These are phyloP conservation scores for Sphaerostilbella broomeana DNA, from an alignment of 2,329 filamentous ascomycete genomes.

Conservation along the genomic window DNA sequence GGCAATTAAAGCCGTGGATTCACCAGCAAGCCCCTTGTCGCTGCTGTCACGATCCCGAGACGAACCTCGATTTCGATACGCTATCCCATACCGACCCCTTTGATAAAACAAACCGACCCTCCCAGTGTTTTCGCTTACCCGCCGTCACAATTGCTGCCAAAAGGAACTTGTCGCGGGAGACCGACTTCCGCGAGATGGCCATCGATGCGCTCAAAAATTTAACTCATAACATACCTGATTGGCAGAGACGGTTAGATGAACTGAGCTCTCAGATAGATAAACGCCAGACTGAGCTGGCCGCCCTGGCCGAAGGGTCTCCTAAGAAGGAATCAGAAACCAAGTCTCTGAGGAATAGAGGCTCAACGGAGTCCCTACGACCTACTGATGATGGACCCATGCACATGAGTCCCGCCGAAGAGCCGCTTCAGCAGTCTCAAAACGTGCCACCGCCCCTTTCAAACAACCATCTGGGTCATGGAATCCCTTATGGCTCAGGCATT, in stretches of 20 bases:
- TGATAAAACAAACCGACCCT: too few species aligned
- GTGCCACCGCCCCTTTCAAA: background rate
- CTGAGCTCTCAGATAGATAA: slow-evolving; percentile 54
- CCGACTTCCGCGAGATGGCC: slow-evolving; percentile 31
- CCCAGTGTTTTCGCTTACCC: too few species aligned
- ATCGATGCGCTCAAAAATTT: slow-evolving; percentile 53
- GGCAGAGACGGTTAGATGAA: slow-evolving; percentile 53
- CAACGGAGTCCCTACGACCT: slow-evolving; percentile 47
- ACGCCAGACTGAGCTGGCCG: slow-evolving; percentile 55
- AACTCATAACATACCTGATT: slow-evolving; percentile 50
- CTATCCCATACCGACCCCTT: too few species aligned
- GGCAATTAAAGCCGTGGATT: too few species aligned
- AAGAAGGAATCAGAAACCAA: slow-evolving; percentile 26
- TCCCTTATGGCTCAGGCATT: slow-evolving; percentile 10
- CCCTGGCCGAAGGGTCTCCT: slow-evolving; percentile 30
- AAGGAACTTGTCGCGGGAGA: slow-evolving; percentile 24
- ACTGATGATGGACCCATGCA: slow-evolving; percentile 35
- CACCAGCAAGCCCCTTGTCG: too few species aligned
- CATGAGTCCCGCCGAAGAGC: slow-evolving; percentile 16
- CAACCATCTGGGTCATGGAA: slow-evolving; percentile 11
- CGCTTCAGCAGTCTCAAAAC: background rate
- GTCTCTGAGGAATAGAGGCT: slow-evolving; percentile 45
- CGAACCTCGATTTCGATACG: too few species aligned
- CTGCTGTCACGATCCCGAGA: too few species aligned
- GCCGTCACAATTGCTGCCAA: slow-evolving; percentile 18